phyloP scores from a whole-genome alignment of 495 filamentous ascomycete species.

The Talaromyces ruber region DNA sequence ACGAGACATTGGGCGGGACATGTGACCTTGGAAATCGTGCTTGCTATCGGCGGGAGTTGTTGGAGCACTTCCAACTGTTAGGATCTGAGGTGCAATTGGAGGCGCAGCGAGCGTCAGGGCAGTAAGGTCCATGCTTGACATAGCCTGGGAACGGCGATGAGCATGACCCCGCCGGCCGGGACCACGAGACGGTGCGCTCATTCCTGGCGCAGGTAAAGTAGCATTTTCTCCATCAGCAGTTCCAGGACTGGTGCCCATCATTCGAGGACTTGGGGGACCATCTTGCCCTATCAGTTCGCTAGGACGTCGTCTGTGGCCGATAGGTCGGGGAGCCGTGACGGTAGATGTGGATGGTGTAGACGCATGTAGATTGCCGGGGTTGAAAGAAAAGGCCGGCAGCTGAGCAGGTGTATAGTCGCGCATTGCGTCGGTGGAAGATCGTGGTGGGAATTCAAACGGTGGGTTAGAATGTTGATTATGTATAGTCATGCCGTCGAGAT shows the following conservation, averaged over 20 bases:
- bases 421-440: conserved; percentile 18
- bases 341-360: conserved; percentile 23
- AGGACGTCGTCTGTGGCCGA: conserved; percentile 60
- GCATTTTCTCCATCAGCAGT: conserved; percentile 46
- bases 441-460: conserved; percentile 61
- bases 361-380: conserved; percentile 36
- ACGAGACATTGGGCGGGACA: conserved; percentile 26
- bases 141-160: conserved; percentile 77
- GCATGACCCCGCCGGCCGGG: conserved; percentile 62
- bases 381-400: conserved; percentile 59
- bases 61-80: conserved; percentile 57
- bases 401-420: conserved; percentile 23
- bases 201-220: conserved; percentile 34
- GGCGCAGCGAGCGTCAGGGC: conserved; percentile 55
- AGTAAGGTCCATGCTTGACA: conserved; percentile 76
- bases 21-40: conserved; percentile 20
- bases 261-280: conserved; percentile 46
- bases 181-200: conserved; percentile 29
- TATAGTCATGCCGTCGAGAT: background rate
- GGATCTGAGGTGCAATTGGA: conserved; percentile 10
- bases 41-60: conserved; percentile 49
- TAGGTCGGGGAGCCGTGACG: conserved; percentile 24
- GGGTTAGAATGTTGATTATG: conserved; percentile 49
- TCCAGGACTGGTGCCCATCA: conserved; percentile 55
- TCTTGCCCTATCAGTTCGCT: conserved; percentile 78